Conservation (phyloP, 495 filamentous ascomycete species). For the Sabuloglossum arenarium region DNA sequence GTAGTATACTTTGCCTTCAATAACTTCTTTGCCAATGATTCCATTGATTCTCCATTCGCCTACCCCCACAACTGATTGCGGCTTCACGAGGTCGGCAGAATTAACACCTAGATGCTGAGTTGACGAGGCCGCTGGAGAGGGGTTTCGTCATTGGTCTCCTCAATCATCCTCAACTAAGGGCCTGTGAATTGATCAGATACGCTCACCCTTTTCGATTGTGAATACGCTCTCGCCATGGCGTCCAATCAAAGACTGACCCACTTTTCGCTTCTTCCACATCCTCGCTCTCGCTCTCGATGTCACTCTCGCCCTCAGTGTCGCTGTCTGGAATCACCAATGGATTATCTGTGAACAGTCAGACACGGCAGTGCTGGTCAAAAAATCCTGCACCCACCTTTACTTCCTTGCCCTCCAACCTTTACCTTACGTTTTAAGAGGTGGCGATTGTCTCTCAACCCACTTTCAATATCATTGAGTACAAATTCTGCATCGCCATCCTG, state of each 20-base stretch:
- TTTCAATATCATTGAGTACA: too few species aligned
- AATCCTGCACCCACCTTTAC: not conserved
- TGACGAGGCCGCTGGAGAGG: not conserved
- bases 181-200: not conserved
- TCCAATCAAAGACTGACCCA: not conserved
- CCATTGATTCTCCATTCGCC: not conserved
- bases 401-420: not conserved
- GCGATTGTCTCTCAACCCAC: too few species aligned
- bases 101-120: not conserved
- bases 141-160: not conserved
- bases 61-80: not conserved
- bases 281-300: not conserved
- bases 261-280: conserved; percentile 1
- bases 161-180: not conserved
- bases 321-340: conserved; percentile 1
- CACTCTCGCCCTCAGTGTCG: not conserved
- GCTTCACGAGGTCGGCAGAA: not conserved
- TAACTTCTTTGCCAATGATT: not conserved
- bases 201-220: not conserved
- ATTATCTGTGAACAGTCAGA: not conserved
- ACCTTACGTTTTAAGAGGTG: not conserved
- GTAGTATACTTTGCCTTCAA: not conserved
- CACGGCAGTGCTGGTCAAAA: not conserved
- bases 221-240: not conserved
- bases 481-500: too few species aligned